Percentiles rank a stretch among this genome's conserved stretches.
Evolutionary conservation across 176 grass and related monocot species (phyloP).

Genomic region (Leersia perrieri): DNA sequence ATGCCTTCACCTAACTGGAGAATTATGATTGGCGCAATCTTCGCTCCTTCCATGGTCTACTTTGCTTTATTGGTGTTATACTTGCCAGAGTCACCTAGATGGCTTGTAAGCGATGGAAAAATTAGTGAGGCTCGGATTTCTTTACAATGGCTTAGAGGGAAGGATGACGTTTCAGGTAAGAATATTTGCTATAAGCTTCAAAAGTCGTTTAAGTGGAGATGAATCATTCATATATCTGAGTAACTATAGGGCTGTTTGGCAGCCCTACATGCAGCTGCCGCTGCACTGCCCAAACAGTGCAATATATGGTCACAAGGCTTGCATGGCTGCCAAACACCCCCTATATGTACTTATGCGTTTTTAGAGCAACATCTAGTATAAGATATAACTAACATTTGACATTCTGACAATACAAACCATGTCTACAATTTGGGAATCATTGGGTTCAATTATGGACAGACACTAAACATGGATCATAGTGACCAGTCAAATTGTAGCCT

Average conservation of each 20-base stretch:
- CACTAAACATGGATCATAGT: not conserved
- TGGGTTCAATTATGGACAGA: slow-evolving; percentile 9
- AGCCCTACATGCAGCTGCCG: no score
- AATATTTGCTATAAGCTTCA: not conserved
- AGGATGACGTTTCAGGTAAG: slow-evolving; percentile 85
- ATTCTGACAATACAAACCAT: not conserved
- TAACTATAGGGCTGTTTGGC: no score
- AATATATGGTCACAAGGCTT: no score
- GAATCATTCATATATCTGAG: not conserved
- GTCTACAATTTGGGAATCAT: not conserved
- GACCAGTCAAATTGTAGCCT: not conserved
- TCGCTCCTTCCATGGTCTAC: slow-evolving; percentile 77
- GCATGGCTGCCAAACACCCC: no score
- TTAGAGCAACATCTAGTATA: not conserved
- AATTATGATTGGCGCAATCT: slow-evolving; percentile 66
- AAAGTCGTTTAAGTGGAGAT: slow-evolving; percentile 14
- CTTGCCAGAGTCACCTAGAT: slow-evolving; percentile 95
- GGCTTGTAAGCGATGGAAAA: slow-evolving; percentile 75
- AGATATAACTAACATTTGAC: not conserved
- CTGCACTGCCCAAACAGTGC: no score
- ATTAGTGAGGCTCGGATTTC: slow-evolving; percentile 59
- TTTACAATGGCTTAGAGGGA: slow-evolving; percentile 70
- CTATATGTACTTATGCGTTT: not conserved
- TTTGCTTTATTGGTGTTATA: slow-evolving; percentile 67
- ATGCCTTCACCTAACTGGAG: slow-evolving; percentile 61